Evolutionary conservation across 305 asterid species (phyloP).

Genomic region (Solanum hybrid): DNA sequence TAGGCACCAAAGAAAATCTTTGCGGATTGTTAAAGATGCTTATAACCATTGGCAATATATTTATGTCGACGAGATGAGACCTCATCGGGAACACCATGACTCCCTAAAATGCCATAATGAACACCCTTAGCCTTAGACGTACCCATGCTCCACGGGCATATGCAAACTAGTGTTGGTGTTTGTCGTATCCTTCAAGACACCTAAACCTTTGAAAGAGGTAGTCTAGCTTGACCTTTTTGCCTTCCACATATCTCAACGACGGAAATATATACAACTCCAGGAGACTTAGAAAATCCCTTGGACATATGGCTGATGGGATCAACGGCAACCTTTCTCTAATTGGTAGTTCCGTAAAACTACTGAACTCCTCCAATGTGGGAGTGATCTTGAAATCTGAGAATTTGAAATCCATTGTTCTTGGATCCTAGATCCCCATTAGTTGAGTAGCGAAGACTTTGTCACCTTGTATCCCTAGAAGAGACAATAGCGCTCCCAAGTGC

Average conservation of each 20-base stretch:
- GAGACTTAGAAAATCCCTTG: too few species aligned
- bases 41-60: neutral
- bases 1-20: neutral
- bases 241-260: neutral
- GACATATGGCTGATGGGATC: too few species aligned
- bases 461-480: neutral
- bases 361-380: neutral
- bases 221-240: neutral
- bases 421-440: neutral
- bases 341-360: too few species aligned
- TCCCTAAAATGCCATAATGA: neutral
- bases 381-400: neutral
- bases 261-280: neutral
- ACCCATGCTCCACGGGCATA: neutral
- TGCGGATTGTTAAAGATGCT: neutral
- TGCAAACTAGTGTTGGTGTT: neutral
- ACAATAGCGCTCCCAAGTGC: neutral
- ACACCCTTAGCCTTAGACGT: neutral
- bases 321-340: too few species aligned
- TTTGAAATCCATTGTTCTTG: too few species aligned
- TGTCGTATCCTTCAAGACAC: neutral
- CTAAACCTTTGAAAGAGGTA: neutral
- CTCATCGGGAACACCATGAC: neutral
- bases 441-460: neutral
- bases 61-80: neutral